Percentiles rank a stretch among this genome's conserved stretches.
Conservation (phyloP, 2,329 filamentous ascomycete species). For the Plenodomus lindquistii region DNA sequence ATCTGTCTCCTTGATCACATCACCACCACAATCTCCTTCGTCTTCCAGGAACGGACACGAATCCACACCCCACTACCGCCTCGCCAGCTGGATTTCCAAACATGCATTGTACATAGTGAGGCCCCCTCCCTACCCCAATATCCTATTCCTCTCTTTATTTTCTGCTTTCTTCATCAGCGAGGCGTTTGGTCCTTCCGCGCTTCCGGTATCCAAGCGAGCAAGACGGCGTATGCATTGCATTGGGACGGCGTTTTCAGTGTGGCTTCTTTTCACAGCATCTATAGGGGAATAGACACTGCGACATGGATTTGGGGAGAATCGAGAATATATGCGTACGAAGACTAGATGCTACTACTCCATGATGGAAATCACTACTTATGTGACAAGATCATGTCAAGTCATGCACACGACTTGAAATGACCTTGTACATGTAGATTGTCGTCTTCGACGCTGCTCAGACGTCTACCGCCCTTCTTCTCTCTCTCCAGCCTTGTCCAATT, state of each 20-base stretch:
- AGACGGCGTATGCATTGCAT: constrained; percentile 23
- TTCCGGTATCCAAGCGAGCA: constrained; percentile 6
- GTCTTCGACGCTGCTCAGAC: too few species aligned
- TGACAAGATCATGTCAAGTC: too few species aligned
- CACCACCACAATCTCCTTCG: background rate
- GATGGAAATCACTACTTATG: too few species aligned
- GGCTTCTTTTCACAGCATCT: background rate
- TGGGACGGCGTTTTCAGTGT: constrained; percentile 14
- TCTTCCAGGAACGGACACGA: background rate
- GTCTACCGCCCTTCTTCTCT: too few species aligned
- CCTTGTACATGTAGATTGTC: too few species aligned
- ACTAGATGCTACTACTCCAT: too few species aligned
- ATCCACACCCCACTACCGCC: background rate
- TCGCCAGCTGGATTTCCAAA: constrained; percentile 3
- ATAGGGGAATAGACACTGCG: background rate
- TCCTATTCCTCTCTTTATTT: constrained; percentile 6
- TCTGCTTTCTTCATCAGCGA: constrained; percentile 19
- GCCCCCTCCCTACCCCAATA: background rate
- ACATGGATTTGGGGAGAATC: background rate
- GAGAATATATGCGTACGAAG: too few species aligned
- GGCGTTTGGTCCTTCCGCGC: constrained; percentile 24
- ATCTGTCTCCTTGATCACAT: background rate
- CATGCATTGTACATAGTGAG: constrained; percentile 5
- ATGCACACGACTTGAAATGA: too few species aligned
- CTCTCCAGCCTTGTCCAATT: too few species aligned